phyloP scores from a whole-genome alignment of 2,329 filamentous ascomycete species.

The Elsinoe australis region DNA sequence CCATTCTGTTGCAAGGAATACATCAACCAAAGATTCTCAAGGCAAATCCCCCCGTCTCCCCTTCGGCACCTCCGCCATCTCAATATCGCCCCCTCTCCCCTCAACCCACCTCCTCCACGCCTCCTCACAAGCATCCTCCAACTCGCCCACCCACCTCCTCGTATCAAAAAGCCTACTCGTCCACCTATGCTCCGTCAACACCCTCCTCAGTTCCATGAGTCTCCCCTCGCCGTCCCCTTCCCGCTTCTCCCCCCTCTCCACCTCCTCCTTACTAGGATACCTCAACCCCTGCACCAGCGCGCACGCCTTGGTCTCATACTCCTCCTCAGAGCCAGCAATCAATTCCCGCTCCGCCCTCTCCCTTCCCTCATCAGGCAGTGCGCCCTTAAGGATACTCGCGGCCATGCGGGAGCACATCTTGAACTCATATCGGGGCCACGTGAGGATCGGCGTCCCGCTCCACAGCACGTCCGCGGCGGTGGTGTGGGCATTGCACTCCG shows the following conservation, averaged over 20 bases:
- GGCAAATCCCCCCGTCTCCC: background rate
- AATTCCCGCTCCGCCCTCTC: slow-evolving; percentile 62
- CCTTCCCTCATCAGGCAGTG: slow-evolving; percentile 70
- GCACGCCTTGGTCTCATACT: slow-evolving; percentile 76
- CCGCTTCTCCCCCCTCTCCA: slow-evolving; percentile 43
- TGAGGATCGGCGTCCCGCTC: slow-evolving; percentile 90
- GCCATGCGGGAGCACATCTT: slow-evolving; percentile 99
- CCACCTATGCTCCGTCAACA: slow-evolving; percentile 80
- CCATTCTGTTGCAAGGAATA: too few relatives aligned
- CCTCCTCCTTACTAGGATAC: slow-evolving; percentile 45
- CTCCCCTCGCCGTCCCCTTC: slow-evolving; percentile 47
- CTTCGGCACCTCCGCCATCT: slow-evolving; percentile 45
- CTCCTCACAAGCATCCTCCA: slow-evolving; percentile 80
- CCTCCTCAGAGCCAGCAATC: slow-evolving; percentile 66
- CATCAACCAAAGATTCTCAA: too few relatives aligned
- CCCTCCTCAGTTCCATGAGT: slow-evolving; percentile 65
- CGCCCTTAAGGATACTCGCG: slow-evolving; percentile 84
- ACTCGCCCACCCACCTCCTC: slow-evolving; percentile 76
- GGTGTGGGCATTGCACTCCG: slow-evolving; percentile 96
- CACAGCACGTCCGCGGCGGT: slow-evolving; percentile 94
- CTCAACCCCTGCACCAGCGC: slow-evolving; percentile 55
- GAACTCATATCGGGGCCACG: slow-evolving; percentile 82
- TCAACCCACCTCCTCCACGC: slow-evolving; percentile 84
- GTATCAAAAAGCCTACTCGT: slow-evolving; percentile 86
- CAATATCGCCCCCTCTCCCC: slow-evolving; percentile 87